Evolutionary conservation across 1,139 yeast species (phyloP).

Genomic region (Pneumocystis jirovecii): DNA sequence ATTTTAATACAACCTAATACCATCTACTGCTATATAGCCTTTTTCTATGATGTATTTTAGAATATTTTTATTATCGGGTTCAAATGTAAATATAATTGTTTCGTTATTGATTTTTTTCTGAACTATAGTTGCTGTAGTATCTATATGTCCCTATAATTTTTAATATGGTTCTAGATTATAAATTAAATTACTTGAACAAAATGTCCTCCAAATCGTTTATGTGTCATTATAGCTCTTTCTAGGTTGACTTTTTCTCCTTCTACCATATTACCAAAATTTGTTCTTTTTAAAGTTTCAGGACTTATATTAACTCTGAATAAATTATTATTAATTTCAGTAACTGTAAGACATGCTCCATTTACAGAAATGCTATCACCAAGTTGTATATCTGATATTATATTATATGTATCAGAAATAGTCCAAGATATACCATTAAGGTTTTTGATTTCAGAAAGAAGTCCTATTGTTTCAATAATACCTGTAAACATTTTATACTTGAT

Average conservation of each 20-base stretch:
- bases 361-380: slow-evolving; percentile 86
- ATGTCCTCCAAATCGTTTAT: slow-evolving; percentile 88
- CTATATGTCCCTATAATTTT: slow-evolving; percentile 58
- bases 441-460: slow-evolving; percentile 39
- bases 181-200: slow-evolving; percentile 44
- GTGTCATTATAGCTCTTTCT: slow-evolving; percentile 76
- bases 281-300: slow-evolving; percentile 77
- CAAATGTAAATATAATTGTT: slow-evolving; percentile 62
- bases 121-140: slow-evolving; percentile 62
- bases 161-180: not conserved
- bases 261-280: slow-evolving; percentile 51
- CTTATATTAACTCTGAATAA: slow-evolving; percentile 81
- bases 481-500: slow-evolving; percentile 52
- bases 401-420: slow-evolving; percentile 46
- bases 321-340: slow-evolving; percentile 52
- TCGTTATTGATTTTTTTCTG: slow-evolving; percentile 50
- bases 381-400: slow-evolving; percentile 63
- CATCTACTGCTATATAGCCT: slow-evolving; percentile 25
- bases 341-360: slow-evolving; percentile 76
- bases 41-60: slow-evolving; percentile 29
- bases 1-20: slow-evolving; percentile 61
- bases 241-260: slow-evolving; percentile 57
- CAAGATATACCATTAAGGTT: slow-evolving; percentile 62
- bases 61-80: slow-evolving; percentile 46
- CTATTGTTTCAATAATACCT: slow-evolving; percentile 79